Base-by-base conservation (phyloP, 2,329 filamentous ascomycete genomes). In the Fusarium tanahbumbuense region DNA sequence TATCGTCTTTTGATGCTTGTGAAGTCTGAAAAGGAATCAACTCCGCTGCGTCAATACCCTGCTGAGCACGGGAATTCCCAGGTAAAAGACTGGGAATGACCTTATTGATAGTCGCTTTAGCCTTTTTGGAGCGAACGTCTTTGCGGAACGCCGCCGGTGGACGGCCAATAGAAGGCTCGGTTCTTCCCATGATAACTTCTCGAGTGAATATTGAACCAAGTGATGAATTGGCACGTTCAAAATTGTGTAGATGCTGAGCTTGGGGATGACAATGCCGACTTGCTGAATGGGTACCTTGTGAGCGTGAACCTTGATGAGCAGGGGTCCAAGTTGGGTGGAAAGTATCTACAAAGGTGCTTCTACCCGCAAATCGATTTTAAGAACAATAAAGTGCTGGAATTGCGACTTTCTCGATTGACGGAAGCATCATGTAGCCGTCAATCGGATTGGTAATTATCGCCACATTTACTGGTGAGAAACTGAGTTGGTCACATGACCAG, bases 31-130 rank as follows among this genome's bases (percentile, higher is more conserved):
- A 52, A 15, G 42, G 20, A 4, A 66, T 16, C 53, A 90, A 78
- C 68, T 88, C 84, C 3, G 85, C 83, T 1, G 80, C 76, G 3
- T 88, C 83, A 30, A 86, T 79, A 2, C 88, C 88, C 46, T 80
- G 80, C n/a, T 83, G 83, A 1, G 88, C 88, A 52, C 87, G 83
- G 16, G 86, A 79, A 68, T 87, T 85, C 4, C 84, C 82, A 1
- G 81, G 77, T 3, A 90, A 78, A 11, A 90, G 78, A 0, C 85
- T 79, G 3, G 89, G 89, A 13, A 91, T 85, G n/a, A 83, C 81
- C 72, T 86, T 86, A 76, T 89, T 89, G 63, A 90, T 77, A 5
- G 88, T 89, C 11, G 85, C 81, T 56, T 84, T 86, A 30, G 87
- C 87, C 60, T 82, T 81, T 71, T 89, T 89, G 16, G 90, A 83